Conservation (phyloP, 306 rosid genomes). For the Pueraria montana region DNA sequence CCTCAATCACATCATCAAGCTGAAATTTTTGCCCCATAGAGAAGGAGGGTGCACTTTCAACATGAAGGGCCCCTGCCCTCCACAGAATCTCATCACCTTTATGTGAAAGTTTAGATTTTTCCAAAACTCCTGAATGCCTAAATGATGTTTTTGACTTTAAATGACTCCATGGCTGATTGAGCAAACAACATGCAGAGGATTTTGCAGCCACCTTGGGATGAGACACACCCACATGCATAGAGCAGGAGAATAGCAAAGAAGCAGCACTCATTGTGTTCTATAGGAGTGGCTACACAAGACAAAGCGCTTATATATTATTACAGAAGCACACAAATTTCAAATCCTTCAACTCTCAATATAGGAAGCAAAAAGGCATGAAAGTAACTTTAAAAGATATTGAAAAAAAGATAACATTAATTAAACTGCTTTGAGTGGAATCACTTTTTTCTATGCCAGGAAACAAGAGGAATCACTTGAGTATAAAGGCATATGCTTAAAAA, state of each 20-base stretch:
- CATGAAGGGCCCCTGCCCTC: slow-evolving; percentile 50
- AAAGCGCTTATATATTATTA: not conserved
- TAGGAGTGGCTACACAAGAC: slow-evolving; percentile 21
- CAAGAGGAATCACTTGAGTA: slow-evolving; percentile 29
- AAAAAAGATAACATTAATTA: not conserved
- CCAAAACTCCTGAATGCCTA: slow-evolving; percentile 38
- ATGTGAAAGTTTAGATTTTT: slow-evolving; percentile 38
- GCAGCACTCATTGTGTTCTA: slow-evolving; percentile 66
- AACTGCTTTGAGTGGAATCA: not conserved
- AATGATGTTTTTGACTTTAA: slow-evolving; percentile 25
- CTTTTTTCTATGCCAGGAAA: slow-evolving; percentile 26
- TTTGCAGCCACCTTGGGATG: slow-evolving; percentile 46
- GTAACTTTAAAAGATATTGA: not conserved
- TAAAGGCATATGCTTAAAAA: slow-evolving; percentile 38
- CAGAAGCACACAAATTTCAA: not conserved
- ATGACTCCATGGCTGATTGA: slow-evolving; percentile 37
- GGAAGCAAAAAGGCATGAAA: not conserved
- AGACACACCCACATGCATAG: slow-evolving; percentile 55
- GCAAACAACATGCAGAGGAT: slow-evolving; percentile 40
- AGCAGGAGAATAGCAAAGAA: slow-evolving; percentile 60
- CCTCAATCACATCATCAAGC: slow-evolving; percentile 85
- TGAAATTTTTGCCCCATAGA: slow-evolving; percentile 70
- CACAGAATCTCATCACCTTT: slow-evolving; percentile 46
- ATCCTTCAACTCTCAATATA: not conserved
- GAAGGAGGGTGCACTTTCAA: slow-evolving; percentile 59